Percentiles rank a stretch among this genome's conserved stretches.
Evolutionary conservation across 2,329 filamentous ascomycete genomes (phyloP).

Genomic region (Monosporascus sp.): DNA sequence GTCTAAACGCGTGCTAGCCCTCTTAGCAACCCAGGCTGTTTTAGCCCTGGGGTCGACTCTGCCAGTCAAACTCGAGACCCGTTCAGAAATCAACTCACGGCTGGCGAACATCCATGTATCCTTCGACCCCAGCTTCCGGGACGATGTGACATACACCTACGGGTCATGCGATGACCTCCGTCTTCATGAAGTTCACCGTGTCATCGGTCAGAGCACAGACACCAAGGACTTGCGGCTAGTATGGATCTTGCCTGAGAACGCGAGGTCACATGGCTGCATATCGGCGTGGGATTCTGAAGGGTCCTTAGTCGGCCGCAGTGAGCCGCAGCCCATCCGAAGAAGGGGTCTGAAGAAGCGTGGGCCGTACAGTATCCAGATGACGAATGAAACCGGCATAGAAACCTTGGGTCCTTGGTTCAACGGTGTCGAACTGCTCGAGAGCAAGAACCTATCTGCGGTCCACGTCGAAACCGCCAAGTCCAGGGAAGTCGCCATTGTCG

Average conservation of each 20-base stretch:
- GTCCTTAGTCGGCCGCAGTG: slow-evolving; percentile 30
- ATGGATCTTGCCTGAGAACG: slow-evolving; percentile 29
- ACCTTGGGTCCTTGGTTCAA: slow-evolving; percentile 58
- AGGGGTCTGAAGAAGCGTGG: slow-evolving; percentile 21
- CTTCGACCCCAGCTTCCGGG: slow-evolving; percentile 17
- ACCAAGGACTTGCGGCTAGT: slow-evolving; percentile 24
- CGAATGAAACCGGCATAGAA: slow-evolving; percentile 43
- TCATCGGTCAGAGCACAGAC: slow-evolving; percentile 14
- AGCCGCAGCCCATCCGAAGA: slow-evolving; percentile 23
- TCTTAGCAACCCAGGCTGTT: background rate
- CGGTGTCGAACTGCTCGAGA: slow-evolving; percentile 53
- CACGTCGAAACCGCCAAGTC: slow-evolving; percentile 50
- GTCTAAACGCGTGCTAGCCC: background rate
- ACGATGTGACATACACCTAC: slow-evolving; percentile 27
- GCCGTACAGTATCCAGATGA: slow-evolving; percentile 37
- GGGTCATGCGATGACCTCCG: slow-evolving; percentile 21
- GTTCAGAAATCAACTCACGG: slow-evolving; percentile 26
- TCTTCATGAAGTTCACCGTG: slow-evolving; percentile 21
- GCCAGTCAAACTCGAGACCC: slow-evolving; percentile 31
- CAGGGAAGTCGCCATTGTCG: slow-evolving; percentile 58
- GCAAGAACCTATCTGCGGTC: slow-evolving; percentile 46
- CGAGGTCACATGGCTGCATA: slow-evolving; percentile 31
- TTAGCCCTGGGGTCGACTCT: slow-evolving; percentile 6
- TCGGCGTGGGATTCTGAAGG: slow-evolving; percentile 32
- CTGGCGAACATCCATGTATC: slow-evolving; percentile 29